Evolutionary conservation across 371 early-diverging fungal genomes (phyloP).

Genomic region (Mucor saturninus): DNA sequence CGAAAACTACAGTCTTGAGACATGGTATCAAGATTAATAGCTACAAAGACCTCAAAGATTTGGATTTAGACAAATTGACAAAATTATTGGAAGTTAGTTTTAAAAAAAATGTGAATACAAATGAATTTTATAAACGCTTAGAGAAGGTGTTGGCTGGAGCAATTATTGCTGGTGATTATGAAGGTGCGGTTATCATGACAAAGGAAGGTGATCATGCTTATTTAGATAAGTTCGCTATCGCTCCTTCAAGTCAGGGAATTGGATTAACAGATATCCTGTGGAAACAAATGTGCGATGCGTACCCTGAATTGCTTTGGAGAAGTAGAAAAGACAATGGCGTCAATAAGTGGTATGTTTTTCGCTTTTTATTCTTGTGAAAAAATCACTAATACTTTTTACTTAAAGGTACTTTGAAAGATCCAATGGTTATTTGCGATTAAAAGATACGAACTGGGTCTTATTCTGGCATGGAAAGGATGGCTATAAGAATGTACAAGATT

Average conservation of each 20-base stretch:
- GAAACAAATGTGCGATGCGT: constrained; percentile 75
- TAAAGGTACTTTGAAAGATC: constrained; percentile 86
- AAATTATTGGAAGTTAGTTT: constrained; percentile 81
- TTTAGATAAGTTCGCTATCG: constrained; percentile 93
- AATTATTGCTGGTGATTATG: constrained; percentile 90
- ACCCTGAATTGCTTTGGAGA: constrained; percentile 85
- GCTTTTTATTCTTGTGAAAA: not conserved
- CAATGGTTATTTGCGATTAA: constrained; percentile 71
- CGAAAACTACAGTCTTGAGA: constrained; percentile 76
- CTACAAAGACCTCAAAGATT: constrained; percentile 50
- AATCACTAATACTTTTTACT: not conserved
- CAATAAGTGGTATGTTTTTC: constrained; percentile 78
- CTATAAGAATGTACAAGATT: constrained; percentile 35
- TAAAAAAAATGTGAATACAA: constrained; percentile 62
- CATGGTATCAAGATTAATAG: constrained; percentile 72
- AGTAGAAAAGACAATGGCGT: constrained; percentile 88
- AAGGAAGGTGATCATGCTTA: constrained; percentile 54
- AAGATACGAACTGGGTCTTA: constrained; percentile 73
- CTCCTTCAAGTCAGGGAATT: constrained; percentile 86
- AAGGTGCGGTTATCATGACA: constrained; percentile 54
- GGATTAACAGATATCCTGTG: constrained; percentile 94
- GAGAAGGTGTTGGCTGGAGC: constrained; percentile 57
- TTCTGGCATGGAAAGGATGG: constrained; percentile 79
- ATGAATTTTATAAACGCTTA: constrained; percentile 69
- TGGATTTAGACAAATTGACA: constrained; percentile 62